Evolutionary conservation across 192 early-diverging fungal genomes (phyloP).

Genomic region (Coemansia sp.): DNA sequence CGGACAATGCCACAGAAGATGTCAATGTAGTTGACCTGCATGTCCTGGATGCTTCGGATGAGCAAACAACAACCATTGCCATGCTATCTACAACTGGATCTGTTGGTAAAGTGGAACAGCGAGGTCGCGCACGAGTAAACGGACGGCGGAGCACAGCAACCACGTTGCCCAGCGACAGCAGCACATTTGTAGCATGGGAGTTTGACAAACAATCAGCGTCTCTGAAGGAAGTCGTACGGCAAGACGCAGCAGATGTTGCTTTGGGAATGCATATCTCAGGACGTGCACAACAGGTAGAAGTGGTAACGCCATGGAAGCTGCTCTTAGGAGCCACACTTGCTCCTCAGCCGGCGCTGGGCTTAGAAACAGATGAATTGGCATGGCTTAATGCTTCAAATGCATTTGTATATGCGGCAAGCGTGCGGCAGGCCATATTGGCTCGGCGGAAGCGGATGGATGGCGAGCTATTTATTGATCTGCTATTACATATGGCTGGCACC

Average conservation of each 20-base stretch:
- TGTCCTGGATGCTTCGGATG: slow-evolving; percentile 3
- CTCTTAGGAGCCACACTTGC: slow-evolving; percentile 26
- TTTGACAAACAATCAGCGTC: slow-evolving; percentile 2
- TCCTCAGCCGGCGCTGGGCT: neutral
- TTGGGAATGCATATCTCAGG: slow-evolving; percentile 39
- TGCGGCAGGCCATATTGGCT: slow-evolving; percentile 25
- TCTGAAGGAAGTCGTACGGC: slow-evolving; percentile 4
- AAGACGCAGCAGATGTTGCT: slow-evolving; percentile 5
- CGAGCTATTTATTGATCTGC: slow-evolving; percentile 47
- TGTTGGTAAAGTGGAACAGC: neutral
- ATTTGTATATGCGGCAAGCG: slow-evolving; percentile 24
- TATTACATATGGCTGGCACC: slow-evolving; percentile 32
- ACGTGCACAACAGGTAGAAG: slow-evolving; percentile 17
- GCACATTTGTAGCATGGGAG: slow-evolving; percentile 15
- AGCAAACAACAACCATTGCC: slow-evolving; percentile 5
- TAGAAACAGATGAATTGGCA: slow-evolving; percentile 4
- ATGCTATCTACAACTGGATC: slow-evolving; percentile 10
- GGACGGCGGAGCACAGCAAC: neutral
- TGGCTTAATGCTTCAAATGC: slow-evolving; percentile 5
- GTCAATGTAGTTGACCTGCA: slow-evolving; percentile 16
- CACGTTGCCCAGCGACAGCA: slow-evolving; percentile 9
- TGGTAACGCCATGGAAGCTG: slow-evolving; percentile 15
- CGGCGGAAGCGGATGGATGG: slow-evolving; percentile 40
- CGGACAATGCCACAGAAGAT: neutral
- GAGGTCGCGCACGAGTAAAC: neutral